Percentiles rank a stretch among this genome's conserved stretches.
phyloP scores from a whole-genome alignment of 768 basidiomycete genomes.

The Mycena belliarum region DNA sequence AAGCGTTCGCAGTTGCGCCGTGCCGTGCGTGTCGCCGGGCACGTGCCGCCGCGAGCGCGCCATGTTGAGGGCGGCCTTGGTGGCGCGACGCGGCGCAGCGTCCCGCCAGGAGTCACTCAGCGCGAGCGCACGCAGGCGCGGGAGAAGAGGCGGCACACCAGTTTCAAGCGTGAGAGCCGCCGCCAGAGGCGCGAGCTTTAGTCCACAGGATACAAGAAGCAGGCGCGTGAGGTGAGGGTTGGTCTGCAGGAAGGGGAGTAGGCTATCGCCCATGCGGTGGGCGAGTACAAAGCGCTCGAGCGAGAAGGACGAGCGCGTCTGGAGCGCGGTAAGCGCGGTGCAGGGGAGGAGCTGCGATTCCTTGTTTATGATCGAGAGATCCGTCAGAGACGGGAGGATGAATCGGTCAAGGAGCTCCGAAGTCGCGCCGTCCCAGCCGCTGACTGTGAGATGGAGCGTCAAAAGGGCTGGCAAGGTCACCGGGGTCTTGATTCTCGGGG shows the following conservation, averaged over 20 bases:
- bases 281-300: constrained; percentile 5
- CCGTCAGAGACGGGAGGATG: constrained; percentile 12
- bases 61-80: constrained; percentile 13
- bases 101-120: constrained; percentile 13
- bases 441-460: constrained; percentile 5
- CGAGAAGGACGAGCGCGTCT: constrained; percentile 14
- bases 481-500: neutral
- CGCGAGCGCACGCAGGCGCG: neutral
- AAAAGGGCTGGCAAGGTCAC: constrained; percentile 5
- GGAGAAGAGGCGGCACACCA: neutral
- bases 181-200: neutral
- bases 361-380: constrained; percentile 8
- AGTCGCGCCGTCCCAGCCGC: neutral
- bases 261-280: neutral
- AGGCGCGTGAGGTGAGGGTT: constrained; percentile 8
- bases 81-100: neutral
- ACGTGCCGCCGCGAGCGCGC: constrained; percentile 9
- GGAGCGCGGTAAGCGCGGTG: constrained; percentile 2
- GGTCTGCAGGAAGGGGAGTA: constrained; percentile 7
- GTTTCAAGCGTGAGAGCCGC: neutral
- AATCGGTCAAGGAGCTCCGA: constrained; percentile 11
- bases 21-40: neutral
- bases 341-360: neutral
- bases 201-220: constrained; percentile 8
- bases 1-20: neutral